These are phyloP conservation scores for Cinnamomum micranthum DNA, from an alignment of 164 flowering plant genomes.

Conservation along the genomic window DNA sequence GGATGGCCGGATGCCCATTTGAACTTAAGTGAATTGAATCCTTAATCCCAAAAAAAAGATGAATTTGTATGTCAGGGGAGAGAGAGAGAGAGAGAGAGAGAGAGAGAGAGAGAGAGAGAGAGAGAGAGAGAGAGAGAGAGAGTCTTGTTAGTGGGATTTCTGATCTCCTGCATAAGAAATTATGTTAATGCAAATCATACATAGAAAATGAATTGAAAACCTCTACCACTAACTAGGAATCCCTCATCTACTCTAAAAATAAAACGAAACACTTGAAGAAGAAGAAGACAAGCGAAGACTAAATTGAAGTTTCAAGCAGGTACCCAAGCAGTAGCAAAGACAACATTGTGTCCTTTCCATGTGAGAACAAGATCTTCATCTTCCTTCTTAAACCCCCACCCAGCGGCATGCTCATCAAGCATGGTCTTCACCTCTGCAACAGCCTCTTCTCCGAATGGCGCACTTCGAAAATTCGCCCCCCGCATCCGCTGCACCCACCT, in stretches of 20 bases:
- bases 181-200: not conserved
- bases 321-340: constrained; percentile 86
- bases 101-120: no score
- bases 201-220: not conserved
- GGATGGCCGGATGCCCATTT: no score
- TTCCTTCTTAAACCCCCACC: constrained; percentile 93
- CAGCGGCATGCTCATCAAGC: constrained; percentile 94
- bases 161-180: not conserved
- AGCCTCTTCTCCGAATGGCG: constrained; percentile 59
- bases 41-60: no score
- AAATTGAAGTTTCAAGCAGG: constrained; percentile 33
- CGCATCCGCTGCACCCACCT: constrained; percentile 84
- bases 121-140: constrained; percentile 4
- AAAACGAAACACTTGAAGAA: not conserved
- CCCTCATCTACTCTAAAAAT: not conserved
- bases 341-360: constrained; percentile 97
- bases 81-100: constrained; percentile 4
- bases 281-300: not conserved
- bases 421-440: constrained; percentile 61
- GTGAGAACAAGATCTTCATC: constrained; percentile 75
- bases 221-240: not conserved
- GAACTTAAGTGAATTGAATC: no score
- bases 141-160: not conserved
- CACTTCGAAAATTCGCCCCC: constrained; percentile 44
- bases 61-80: not conserved